A percentile compares a stretch with the other conserved stretches of the same genome.
These are phyloP conservation scores for Sclerotinia borealis DNA, from an alignment of 2,329 filamentous ascomycete species.

Conservation along the genomic window DNA sequence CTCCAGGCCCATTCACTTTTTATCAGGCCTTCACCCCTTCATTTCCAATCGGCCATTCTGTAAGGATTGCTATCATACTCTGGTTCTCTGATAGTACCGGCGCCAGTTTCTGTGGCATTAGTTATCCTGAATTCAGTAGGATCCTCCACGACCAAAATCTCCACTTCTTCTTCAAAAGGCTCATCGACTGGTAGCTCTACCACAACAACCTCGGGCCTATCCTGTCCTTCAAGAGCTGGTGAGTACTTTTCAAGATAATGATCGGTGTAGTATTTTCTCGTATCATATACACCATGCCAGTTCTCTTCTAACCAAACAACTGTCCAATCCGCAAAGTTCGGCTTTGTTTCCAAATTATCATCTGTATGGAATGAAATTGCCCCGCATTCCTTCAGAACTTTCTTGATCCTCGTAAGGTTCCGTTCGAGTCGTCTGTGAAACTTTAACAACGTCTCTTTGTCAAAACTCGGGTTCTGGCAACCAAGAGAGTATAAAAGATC, in stretches of 20 bases:
- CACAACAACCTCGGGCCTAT: too few relatives aligned
- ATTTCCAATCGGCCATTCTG: neutral
- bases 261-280: neutral
- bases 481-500: neutral
- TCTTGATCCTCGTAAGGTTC: neutral
- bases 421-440: neutral
- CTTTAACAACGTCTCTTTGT: neutral
- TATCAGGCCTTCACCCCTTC: neutral
- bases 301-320: neutral
- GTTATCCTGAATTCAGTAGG: neutral
- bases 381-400: neutral
- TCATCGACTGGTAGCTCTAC: neutral
- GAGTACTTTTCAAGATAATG: neutral
- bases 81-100: neutral
- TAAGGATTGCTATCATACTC: neutral
- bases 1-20: too few relatives aligned
- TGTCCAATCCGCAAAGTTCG: neutral
- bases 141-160: neutral
- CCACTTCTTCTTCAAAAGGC: neutral
- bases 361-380: neutral
- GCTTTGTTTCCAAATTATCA: neutral
- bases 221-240: neutral
- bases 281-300: conserved; percentile 1
- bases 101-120: neutral
- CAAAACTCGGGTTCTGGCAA: neutral